phyloP scores from a whole-genome alignment of 768 basidiomycete genomes.

The Mycena venus region DNA sequence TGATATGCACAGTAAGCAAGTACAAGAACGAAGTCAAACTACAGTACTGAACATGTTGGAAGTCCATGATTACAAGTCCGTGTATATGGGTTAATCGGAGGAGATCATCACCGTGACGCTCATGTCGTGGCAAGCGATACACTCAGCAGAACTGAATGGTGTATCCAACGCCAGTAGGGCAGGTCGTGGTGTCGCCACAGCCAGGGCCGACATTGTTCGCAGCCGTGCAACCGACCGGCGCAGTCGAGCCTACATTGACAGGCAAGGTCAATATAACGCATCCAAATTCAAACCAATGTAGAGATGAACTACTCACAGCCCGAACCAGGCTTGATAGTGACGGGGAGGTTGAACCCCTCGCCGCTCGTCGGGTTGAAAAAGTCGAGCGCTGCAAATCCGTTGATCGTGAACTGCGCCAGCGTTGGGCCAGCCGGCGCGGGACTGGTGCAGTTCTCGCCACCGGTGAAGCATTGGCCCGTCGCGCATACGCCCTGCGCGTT shows the following conservation, averaged over 20 bases:
- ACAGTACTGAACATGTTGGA: not conserved
- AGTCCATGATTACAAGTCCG: slow-evolving; percentile 8
- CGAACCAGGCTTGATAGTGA: slow-evolving; percentile 16
- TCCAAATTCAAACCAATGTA: not conserved
- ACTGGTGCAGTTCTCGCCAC: slow-evolving; percentile 21
- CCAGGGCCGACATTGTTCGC: slow-evolving; percentile 19
- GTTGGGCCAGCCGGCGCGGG: slow-evolving; percentile 18
- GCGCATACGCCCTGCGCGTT: slow-evolving; percentile 16
- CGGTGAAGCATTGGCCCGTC: slow-evolving; percentile 21
- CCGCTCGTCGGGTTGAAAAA: slow-evolving; percentile 21
- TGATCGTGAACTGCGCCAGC: slow-evolving; percentile 18
- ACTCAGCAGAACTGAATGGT: slow-evolving; percentile 23
- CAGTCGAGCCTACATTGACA: slow-evolving; percentile 14
- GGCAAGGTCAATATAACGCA: slow-evolving; percentile 1
- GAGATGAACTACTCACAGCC: slow-evolving; percentile 10
- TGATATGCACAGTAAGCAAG: too few relatives aligned
- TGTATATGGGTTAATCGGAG: slow-evolving; percentile 10
- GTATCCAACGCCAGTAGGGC: slow-evolving; percentile 23
- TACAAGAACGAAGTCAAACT: too few relatives aligned
- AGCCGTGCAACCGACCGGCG: slow-evolving; percentile 20
- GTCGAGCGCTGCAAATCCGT: slow-evolving; percentile 11
- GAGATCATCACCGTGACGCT: not conserved
- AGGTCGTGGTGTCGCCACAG: slow-evolving; percentile 10
- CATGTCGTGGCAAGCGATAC: not conserved
- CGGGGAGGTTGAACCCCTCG: slow-evolving; percentile 19